Conservation (phyloP, 2,329 filamentous ascomycete species). For the Fusarium cyanostomum region DNA sequence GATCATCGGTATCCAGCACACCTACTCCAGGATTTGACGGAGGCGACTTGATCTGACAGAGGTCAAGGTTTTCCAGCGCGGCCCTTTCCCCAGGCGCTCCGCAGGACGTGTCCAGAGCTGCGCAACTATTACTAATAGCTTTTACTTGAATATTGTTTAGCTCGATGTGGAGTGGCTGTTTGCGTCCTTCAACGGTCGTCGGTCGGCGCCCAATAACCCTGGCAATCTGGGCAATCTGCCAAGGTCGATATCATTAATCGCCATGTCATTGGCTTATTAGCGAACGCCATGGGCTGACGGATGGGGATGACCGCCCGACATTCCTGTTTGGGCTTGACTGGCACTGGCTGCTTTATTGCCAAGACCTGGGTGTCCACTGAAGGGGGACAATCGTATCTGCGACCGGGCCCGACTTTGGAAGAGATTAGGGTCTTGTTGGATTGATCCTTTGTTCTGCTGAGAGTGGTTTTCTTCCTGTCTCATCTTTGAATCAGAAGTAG, state of each 20-base stretch:
- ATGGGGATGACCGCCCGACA: constrained; percentile 19
- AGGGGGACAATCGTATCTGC: background rate
- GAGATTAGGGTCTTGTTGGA: constrained; percentile 19
- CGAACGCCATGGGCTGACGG: background rate
- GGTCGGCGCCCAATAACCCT: constrained; percentile 3
- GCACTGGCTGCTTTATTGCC: constrained; percentile 11
- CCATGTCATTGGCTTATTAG: constrained; percentile 3
- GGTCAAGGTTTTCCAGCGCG: no score
- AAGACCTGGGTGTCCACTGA: constrained; percentile 18
- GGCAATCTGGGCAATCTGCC: background rate
- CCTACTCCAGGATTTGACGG: no score
- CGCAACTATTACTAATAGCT: constrained; percentile 2
- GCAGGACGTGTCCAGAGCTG: no score
- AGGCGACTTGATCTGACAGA: no score
- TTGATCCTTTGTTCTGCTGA: constrained; percentile 10
- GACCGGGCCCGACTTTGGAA: no score
- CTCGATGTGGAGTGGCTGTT: constrained; percentile 8
- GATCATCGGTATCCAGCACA: no score
- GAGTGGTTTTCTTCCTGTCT: background rate
- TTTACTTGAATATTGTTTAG: background rate
- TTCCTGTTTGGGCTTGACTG: constrained; percentile 12
- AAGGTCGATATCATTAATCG: background rate
- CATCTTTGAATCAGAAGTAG: background rate
- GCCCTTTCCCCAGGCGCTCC: no score
- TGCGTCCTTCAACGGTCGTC: constrained; percentile 4